Evolutionary conservation across 2,329 filamentous ascomycete genomes (phyloP).

Genomic region (Davidsoniella virescens): DNA sequence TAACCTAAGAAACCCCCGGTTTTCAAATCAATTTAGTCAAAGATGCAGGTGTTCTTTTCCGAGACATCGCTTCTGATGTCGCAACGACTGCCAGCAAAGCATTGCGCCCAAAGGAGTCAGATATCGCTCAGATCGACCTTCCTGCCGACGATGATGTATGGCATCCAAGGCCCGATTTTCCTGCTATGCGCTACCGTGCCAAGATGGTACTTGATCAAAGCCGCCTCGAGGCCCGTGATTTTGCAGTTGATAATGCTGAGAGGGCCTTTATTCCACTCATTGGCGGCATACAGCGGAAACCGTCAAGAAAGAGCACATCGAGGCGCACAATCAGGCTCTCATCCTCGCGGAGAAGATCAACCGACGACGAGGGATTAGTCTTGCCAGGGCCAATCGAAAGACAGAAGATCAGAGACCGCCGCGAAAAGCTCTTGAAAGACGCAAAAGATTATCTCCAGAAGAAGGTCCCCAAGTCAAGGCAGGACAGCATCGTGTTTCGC

Average conservation of each 20-base stretch:
- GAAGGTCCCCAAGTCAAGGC: constrained; percentile 85
- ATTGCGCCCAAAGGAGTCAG: constrained; percentile 63
- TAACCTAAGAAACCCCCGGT: constrained; percentile 13
- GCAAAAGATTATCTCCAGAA: constrained; percentile 61
- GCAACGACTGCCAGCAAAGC: constrained; percentile 60
- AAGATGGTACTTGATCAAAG: constrained; percentile 49
- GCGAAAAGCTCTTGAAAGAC: constrained; percentile 29
- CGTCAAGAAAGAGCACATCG: constrained; percentile 13
- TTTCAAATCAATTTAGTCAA: constrained; percentile 31
- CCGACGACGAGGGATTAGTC: constrained; percentile 35
- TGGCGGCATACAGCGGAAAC: too few species aligned
- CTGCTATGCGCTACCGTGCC: constrained; percentile 50
- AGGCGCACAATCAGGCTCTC: too few species aligned
- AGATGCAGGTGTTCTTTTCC: constrained; percentile 64
- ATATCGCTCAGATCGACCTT: constrained; percentile 60
- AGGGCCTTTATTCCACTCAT: constrained; percentile 22
- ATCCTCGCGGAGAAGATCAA: constrained; percentile 39
- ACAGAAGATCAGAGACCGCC: constrained; percentile 28
- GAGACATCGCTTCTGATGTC: constrained; percentile 84
- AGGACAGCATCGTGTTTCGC: constrained; percentile 80
- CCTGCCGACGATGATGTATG: constrained; percentile 83
- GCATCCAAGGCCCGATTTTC: constrained; percentile 72
- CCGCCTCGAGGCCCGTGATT: constrained; percentile 43
- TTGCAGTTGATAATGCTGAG: constrained; percentile 36
- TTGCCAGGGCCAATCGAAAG: background rate